phyloP scores from a whole-genome alignment of 78 protist species.

The Anaeramoeba flamelloides region DNA sequence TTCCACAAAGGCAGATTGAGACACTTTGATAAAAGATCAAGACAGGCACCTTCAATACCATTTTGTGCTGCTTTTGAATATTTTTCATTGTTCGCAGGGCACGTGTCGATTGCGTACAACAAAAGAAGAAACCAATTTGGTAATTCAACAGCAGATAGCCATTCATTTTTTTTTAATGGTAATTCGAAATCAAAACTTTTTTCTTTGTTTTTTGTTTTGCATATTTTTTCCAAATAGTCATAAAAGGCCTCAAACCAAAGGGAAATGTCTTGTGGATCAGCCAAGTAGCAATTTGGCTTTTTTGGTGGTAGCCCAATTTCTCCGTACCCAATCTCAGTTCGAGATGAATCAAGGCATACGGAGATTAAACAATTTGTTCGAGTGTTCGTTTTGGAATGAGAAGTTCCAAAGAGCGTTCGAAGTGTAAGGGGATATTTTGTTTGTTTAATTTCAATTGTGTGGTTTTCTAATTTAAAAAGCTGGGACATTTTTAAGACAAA shows the following conservation, averaged over 20 bases:
- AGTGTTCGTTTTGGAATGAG: neutral
- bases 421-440: neutral
- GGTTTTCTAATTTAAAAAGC: no score
- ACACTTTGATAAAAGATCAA: neutral
- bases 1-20: no score
- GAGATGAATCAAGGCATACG: neutral
- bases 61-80: neutral
- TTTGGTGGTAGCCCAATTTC: neutral
- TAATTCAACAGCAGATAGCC: no score
- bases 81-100: neutral
- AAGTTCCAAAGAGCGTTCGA: neutral
- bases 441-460: neutral
- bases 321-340: neutral
- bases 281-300: neutral
- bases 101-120: neutral
- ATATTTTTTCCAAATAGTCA: neutral
- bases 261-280: neutral
- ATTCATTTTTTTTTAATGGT: no score
- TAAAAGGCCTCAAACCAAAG: neutral
- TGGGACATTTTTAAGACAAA: no score
- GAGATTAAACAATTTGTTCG: neutral
- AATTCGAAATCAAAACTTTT: neutral
- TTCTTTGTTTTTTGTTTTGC: neutral
- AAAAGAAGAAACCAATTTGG: neutral
- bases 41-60: neutral